These are phyloP conservation scores for Rubroshorea leprosula DNA, from an alignment of 345 rosid species.

Conservation along the genomic window DNA sequence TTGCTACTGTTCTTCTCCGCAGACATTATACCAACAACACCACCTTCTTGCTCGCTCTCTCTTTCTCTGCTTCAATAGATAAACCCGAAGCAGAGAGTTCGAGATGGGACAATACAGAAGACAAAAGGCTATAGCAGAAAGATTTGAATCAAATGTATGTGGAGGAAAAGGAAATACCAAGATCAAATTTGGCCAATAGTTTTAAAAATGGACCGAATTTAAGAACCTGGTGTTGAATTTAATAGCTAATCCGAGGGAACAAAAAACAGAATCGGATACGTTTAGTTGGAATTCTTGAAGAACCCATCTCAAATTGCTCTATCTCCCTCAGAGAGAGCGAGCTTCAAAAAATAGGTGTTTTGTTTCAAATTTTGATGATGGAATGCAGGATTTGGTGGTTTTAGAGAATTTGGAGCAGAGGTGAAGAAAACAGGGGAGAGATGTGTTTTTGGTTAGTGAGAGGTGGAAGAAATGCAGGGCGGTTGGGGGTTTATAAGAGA, in stretches of 20 bases:
- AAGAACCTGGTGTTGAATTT: conserved; percentile 26
- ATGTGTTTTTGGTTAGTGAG: background rate
- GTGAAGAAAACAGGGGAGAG: conserved; percentile 13
- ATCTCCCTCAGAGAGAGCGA: conserved; percentile 25
- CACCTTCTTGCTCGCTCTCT: conserved; percentile 28
- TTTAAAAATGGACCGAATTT: conserved; percentile 15
- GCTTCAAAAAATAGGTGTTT: conserved; percentile 27
- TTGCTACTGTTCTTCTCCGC: conserved; percentile 44
- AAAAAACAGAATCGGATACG: conserved; percentile 46
- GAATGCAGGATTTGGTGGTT: background rate
- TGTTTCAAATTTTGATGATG: background rate
- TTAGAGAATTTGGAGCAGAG: background rate
- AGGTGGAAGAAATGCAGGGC: background rate
- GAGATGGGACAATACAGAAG: too few species aligned
- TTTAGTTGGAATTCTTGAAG: conserved; percentile 18
- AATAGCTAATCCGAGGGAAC: conserved; percentile 29
- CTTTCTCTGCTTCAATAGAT: background rate
- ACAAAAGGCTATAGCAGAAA: too few species aligned
- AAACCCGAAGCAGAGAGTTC: too few species aligned
- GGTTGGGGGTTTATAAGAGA: conserved; percentile 23
- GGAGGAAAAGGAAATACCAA: conserved; percentile 9
- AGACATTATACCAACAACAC: conserved; percentile 25
- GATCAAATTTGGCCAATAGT: conserved; percentile 28
- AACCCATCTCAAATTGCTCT: conserved; percentile 22
- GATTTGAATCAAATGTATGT: conserved; percentile 29